Base-by-base conservation (phyloP, 805 yeast genomes). In the Candida ponderosae region DNA sequence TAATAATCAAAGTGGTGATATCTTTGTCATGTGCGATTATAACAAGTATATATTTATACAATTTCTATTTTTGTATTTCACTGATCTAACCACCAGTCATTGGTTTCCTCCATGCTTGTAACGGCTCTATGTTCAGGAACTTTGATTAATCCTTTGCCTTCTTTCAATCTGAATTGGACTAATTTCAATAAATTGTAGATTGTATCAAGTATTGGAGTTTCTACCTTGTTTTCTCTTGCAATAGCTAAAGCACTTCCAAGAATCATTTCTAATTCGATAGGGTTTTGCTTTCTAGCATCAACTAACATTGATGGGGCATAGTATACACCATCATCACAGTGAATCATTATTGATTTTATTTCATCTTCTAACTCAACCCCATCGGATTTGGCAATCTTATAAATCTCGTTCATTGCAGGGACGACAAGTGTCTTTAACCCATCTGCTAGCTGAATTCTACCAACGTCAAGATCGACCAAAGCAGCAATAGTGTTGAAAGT, bases 251-350 rank as follows among this genome's bases (percentile, higher is more conserved):
- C 66, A 48, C 79, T 83, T 4, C 90, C 89, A 35, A 82, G 60
- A 41, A 85, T 79, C 18, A 74, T 81, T 49, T 83, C 88, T 21
- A 78, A 57, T 56, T 85, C 94, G 45, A 83, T 71, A 34, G 77
- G 76, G 50, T 81, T 79, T 19, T 78, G 76, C 44, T 80, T 78
- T 35, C 72, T 61, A 17, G 70, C 68, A 51, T 82, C 93, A 10
- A 80, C 81, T 42, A 72, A 60, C 90, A 82, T 82, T 4, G 88
- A 80, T 3, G 90, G 90, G 36, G 69, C 66, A 53, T 73, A 82
- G 59, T 69, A 73, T 27, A 62, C 65, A 10, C 75, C 76, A 40
- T 69, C 81, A 50, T 79, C 83, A 17, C 75, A 65, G 44, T 75
- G 77, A 28, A 76, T 54, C 65, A 76, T 72, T 33, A 50, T 42